phyloP scores from a whole-genome alignment of 148 eudicot species.

The Amaranthus hypochondriacus region DNA sequence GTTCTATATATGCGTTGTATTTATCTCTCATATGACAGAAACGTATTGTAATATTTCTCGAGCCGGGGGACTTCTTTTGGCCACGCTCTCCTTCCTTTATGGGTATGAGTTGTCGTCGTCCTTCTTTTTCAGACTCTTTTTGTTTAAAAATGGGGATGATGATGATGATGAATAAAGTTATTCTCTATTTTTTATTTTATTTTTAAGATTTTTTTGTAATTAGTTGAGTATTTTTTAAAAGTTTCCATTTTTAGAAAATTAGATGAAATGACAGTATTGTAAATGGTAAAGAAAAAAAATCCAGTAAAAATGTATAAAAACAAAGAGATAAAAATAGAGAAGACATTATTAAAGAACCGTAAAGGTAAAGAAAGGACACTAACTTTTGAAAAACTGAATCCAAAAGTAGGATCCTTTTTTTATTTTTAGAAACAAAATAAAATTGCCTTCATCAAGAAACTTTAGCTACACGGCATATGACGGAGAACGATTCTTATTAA shows the following conservation, averaged over 20 bases:
- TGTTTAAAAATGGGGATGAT: no score
- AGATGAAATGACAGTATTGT: slow-evolving; percentile 8
- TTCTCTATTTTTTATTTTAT: no score
- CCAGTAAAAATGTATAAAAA: slow-evolving; percentile 1
- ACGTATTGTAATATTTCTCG: no score
- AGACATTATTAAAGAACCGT: slow-evolving; percentile 22
- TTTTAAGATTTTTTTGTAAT: no score
- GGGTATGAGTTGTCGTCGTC: no score
- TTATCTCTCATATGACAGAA: no score
- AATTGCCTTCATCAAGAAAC: slow-evolving; percentile 15
- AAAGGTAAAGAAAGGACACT: slow-evolving; percentile 19
- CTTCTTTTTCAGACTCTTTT: no score
- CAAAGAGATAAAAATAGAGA: slow-evolving; percentile 17
- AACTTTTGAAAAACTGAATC: slow-evolving; percentile 29
- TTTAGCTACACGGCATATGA: slow-evolving; percentile 23
- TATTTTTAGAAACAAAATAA: background rate
- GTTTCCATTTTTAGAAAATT: slow-evolving; percentile 3
- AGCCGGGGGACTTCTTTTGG: no score
- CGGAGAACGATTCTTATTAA: background rate
- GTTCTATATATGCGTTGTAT: no score
- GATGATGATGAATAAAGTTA: no score
- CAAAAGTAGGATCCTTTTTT: slow-evolving; percentile 20
- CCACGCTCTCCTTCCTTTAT: no score
- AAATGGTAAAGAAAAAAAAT: background rate
- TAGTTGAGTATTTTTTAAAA: background rate